Conservation (phyloP, 2,329 filamentous ascomycete genomes). For the Xylariaceae sp. region DNA sequence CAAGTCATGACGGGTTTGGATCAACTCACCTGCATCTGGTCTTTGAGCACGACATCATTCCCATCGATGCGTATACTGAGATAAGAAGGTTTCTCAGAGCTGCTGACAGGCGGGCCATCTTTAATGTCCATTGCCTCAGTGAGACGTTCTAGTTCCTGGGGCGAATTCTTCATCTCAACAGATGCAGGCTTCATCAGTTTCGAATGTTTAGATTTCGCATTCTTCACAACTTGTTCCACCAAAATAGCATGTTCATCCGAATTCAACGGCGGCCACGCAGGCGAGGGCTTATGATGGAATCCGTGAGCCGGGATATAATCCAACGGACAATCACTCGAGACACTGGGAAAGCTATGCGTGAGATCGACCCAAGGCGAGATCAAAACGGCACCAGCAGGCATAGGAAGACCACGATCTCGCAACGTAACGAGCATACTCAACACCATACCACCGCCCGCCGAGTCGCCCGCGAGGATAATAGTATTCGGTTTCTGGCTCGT, state of each 20-base stretch:
- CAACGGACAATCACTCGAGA: constrained; percentile 63
- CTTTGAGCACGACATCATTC: constrained; percentile 66
- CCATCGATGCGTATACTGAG: constrained; percentile 68
- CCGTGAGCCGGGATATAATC: constrained; percentile 88
- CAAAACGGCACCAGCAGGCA: constrained; percentile 84
- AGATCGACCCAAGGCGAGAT: constrained; percentile 96
- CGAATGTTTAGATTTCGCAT: constrained; percentile 26
- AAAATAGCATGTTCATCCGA: constrained; percentile 62
- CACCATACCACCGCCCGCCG: constrained; percentile 88
- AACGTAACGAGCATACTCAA: constrained; percentile 72
- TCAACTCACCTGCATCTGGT: constrained; percentile 77
- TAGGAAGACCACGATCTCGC: constrained; percentile 73
- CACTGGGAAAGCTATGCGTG: constrained; percentile 90
- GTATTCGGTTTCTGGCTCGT: constrained; percentile 66
- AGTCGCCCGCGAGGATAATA: constrained; percentile 86
- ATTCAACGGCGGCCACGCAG: constrained; percentile 88
- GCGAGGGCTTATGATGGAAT: constrained; percentile 84
- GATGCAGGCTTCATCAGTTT: constrained; percentile 36
- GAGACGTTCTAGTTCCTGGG: constrained; percentile 19
- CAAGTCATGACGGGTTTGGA: not conserved
- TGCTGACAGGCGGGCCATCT: constrained; percentile 8
- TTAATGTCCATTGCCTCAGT: constrained; percentile 14
- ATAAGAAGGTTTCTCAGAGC: constrained; percentile 31
- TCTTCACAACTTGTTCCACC: constrained; percentile 46
- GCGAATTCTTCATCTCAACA: constrained; percentile 29